Base-by-base conservation (phyloP, 495 filamentous ascomycete genomes). In the Penicillium samsonianum region DNA sequence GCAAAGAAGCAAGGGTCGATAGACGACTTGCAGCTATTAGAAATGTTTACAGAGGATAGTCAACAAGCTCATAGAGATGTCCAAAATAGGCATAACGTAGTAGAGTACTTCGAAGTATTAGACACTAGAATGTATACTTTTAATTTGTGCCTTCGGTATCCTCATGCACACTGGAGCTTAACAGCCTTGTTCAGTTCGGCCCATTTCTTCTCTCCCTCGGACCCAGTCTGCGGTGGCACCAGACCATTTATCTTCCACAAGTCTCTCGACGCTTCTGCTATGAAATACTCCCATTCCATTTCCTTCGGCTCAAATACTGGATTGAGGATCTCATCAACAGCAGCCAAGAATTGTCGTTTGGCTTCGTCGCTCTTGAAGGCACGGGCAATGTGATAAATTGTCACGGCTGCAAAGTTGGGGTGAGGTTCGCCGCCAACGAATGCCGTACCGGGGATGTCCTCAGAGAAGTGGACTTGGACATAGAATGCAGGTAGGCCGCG, bases 401-500 rank as follows among this genome's bases (percentile, higher is more conserved):
- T 53, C 16, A 65, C 33, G 3, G 28, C 42, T 8, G 56, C 46
- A 6, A 55, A 63, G 9, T 55, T 58, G 5, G 44, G 9, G n/a
- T 55, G 28, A 17, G 6, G 30, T 44, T 48, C 9, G 25, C 45
- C 45, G 17, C 45, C 28, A 20, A 48, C 28, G n/a, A 31, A 31
- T 10, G n/a, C 14, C 19, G 26, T 48, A 14, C n/a, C n/a, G 6
- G 42, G 38, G 6, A 23, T 31, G 20, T 55, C 57, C 42, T 52
- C 53, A 19, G 50, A 37, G 41, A 52, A 64, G 16, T 48, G 28
- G 28, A n/a, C 28, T 20, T 57, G 60, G 41, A 66, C 60, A n/a
- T 66, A 66, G 48, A 68, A 68, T 5, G 53, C 61, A 33, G 72
- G 65, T 8, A 74, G 54, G 17, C 70, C 68, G 43, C 50, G 12